Base-by-base conservation (phyloP, 2,329 filamentous ascomycete species). In the Triangularia verruculosa region DNA sequence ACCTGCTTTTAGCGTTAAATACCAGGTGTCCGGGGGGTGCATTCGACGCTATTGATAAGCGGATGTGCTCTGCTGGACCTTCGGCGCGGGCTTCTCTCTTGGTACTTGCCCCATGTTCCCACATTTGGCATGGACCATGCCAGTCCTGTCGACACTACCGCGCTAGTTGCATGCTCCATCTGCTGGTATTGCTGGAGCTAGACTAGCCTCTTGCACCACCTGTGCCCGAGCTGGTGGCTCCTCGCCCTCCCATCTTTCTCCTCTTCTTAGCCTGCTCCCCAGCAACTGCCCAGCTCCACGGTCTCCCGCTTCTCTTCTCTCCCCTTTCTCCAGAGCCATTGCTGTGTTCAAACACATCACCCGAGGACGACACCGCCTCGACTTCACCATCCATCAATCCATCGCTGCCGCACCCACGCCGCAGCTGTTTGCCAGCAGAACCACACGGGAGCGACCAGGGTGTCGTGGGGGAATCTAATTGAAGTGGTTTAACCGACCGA, bases 111-210 rank as follows among this genome's bases (percentile, higher is more conserved):
- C 67, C 67, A 61, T 63, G 67, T 68, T 65, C 25, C 67, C 67
- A 63, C 68, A 69, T 62, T 66, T 63, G 65, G 61, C 64, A 58
- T 64, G 61, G 59, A 64, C 68, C 66, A 61, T 71, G 59, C 69
- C 66, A 15, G 60, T 65, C 66, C 63, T 68, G 70, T 69, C 69
- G 62, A 67, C 56, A 65, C 64, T 66, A 68, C 61, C 61, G 39
- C 39, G 66, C 66, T 71, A 70, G 69, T 66, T 70, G 70, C 70
- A 69, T 61, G 64, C 66, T 64, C 67, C 67, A 60, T 32, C 56
- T 58, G 63, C 39, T 64, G 55, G 63, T 34, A 61, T 56, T 62
- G 65, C 64, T 67, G 61, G 66, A 67, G 61, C 57, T 64, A 63
- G 55, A 65, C 66, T 69, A 68, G 66, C 64, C 63, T 67, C 62